phyloP scores from a whole-genome alignment of 495 filamentous ascomycete genomes.

The Parathielavia appendiculata region DNA sequence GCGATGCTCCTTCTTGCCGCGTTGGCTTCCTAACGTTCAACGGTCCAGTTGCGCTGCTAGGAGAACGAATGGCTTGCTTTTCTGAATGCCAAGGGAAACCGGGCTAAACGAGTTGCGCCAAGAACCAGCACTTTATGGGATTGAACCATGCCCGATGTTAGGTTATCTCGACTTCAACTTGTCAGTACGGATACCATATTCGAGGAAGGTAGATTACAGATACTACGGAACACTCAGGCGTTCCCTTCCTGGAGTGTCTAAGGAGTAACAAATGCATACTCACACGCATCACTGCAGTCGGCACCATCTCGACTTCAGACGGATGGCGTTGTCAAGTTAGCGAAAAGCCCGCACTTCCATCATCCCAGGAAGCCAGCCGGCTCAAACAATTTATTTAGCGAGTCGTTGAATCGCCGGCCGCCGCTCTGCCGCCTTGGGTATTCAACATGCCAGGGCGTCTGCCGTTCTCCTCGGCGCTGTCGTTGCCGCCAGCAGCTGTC shows the following conservation, averaged over 20 bases:
- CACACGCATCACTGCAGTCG: neutral
- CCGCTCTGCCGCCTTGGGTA: constrained; percentile 4
- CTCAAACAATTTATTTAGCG: constrained; percentile 2
- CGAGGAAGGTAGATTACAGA: too few relatives aligned
- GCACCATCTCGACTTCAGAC: too few relatives aligned
- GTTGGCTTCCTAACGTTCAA: constrained; percentile 17
- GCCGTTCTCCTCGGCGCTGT: constrained; percentile 3
- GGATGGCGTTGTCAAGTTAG: neutral
- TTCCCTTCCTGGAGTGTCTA: too few relatives aligned
- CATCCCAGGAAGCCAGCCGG: neutral
- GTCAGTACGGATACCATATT: too few relatives aligned
- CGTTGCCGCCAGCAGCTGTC: constrained; percentile 6
- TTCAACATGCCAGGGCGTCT: constrained; percentile 15
- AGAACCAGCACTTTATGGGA: too few relatives aligned
- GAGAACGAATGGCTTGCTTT: neutral
- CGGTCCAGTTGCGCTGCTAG: neutral
- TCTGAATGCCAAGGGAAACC: too few relatives aligned
- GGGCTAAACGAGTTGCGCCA: too few relatives aligned
- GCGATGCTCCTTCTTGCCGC: neutral
- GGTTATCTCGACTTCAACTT: too few relatives aligned
- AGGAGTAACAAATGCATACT: too few relatives aligned
- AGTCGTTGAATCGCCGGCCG: neutral
- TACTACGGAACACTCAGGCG: too few relatives aligned
- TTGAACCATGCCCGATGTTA: too few relatives aligned
- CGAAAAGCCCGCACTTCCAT: neutral